These are phyloP conservation scores for Kwoniella shivajii DNA, from an alignment of 1,284 basidiomycete species.

Conservation along the genomic window DNA sequence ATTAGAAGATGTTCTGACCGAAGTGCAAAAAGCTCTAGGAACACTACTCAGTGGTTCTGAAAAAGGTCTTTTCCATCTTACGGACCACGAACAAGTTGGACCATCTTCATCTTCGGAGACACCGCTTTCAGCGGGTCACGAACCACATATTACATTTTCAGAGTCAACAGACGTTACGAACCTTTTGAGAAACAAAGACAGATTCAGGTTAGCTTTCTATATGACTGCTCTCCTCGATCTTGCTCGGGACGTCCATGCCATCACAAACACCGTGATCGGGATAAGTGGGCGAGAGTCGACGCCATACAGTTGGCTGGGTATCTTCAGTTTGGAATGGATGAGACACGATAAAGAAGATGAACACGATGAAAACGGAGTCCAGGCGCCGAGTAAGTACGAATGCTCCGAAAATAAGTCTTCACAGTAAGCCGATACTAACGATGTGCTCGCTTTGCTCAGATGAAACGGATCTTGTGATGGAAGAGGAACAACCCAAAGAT, in stretches of 20 bases:
- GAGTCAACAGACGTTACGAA: slow-evolving; percentile 14
- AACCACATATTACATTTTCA: slow-evolving; percentile 4
- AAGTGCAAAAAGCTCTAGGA: slow-evolving; percentile 10
- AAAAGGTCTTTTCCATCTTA: not conserved
- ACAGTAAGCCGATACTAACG: not conserved
- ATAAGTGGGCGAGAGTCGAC: slow-evolving; percentile 5
- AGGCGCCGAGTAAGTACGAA: not conserved
- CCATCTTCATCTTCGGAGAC: not conserved
- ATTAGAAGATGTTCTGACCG: slow-evolving; percentile 13
- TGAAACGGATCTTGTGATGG: slow-evolving; percentile 13
- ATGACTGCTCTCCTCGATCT: slow-evolving; percentile 49
- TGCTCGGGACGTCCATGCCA: slow-evolving; percentile 32
- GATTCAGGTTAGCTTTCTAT: slow-evolving; percentile 49
- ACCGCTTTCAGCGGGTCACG: not conserved
- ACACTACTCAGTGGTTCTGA: slow-evolving; percentile 8
- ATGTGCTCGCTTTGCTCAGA: not conserved
- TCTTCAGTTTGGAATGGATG: slow-evolving; percentile 14
- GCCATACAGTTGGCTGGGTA: slow-evolving; percentile 11
- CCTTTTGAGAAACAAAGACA: slow-evolving; percentile 36
- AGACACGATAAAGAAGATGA: slow-evolving; percentile 12
- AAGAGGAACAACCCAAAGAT: slow-evolving; percentile 16
- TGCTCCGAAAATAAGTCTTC: too few relatives aligned
- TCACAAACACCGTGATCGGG: slow-evolving; percentile 22
- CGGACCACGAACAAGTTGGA: not conserved
- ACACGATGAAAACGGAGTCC: not conserved